Conservation (phyloP, 208 protist species). For the Acanthamoeba royreba region DNA sequence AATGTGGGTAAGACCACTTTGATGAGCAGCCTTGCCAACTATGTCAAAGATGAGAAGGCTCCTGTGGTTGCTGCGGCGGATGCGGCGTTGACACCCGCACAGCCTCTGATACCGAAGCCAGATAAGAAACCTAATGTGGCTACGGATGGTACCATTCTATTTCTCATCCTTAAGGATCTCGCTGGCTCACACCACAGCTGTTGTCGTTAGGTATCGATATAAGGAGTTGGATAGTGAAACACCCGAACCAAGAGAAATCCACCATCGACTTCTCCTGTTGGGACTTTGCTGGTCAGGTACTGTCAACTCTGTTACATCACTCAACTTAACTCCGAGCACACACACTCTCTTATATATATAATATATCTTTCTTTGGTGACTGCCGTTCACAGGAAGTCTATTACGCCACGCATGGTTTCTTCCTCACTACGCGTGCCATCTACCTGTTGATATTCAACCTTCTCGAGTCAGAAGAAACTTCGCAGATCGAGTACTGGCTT, state of each 20-base stretch:
- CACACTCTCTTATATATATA: no score
- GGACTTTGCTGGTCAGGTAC: constrained; percentile 50
- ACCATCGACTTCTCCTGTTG: constrained; percentile 46
- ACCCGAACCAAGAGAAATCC: constrained; percentile 39
- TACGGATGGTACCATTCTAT: background rate
- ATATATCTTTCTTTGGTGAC: background rate
- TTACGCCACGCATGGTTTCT: constrained; percentile 46
- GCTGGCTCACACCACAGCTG: no score
- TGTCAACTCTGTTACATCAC: background rate
- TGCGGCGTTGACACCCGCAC: background rate
- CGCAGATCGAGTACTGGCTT: constrained; percentile 49
- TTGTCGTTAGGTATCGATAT: constrained; percentile 42
- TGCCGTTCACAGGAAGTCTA: constrained; percentile 35
- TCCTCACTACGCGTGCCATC: constrained; percentile 36
- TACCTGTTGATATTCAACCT: constrained; percentile 49
- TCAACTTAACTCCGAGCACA: no score
- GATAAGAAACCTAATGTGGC: constrained; percentile 15
- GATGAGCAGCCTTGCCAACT: background rate
- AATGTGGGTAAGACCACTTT: constrained; percentile 50
- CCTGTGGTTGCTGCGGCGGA: background rate
- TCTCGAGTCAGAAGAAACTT: constrained; percentile 23
- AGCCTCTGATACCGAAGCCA: no score
- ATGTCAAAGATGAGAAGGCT: background rate
- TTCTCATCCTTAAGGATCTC: no score
- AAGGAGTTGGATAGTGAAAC: constrained; percentile 39